Base-by-base conservation (phyloP, 441 rosid genomes). In the Eruca vesicaria region DNA sequence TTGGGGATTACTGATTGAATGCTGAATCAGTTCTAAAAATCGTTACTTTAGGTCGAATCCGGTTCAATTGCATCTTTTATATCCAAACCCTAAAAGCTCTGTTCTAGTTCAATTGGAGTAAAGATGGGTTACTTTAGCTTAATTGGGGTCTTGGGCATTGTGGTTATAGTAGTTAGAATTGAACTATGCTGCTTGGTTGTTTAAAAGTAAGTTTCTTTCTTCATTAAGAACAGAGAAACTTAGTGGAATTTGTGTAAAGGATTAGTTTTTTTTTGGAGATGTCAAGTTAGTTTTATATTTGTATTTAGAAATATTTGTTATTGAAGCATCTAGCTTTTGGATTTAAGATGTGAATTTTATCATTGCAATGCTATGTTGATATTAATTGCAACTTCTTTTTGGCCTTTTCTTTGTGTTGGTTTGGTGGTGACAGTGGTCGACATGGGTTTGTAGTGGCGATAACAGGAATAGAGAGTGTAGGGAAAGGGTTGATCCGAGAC, bases 401-500 rank as follows among this genome's bases (percentile, higher is more conserved):
- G 6, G 6, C 21, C 8, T 36, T 50, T 36, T 11, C 3, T 5
- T 43, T 67, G 20, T 60, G 23, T 60, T 21, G 68, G 14, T 73
- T 55, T 32, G 26, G 55, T 50, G 12, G 50, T n/a, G n/a, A n/a
- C 82, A 93, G 97, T 72, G 95, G 98, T 10, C 82, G 92, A 6
- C 97, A 95, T 73, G 99, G 97, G 55, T 96, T 90, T 78, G 95
- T 93, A 74, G 95, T 93, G 79, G 97, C 97, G 0, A 90, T 91
- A 78, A 96, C 94, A 0, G 94, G 95, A 48, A 90, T 91, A 23
- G 97, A 93, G 62, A 91, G 66, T 64, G 66, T 96, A 21, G 98
- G 99, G 26, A 93, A 91, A 75, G 99, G 99, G 28, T 84, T 91
- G 80, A 93, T 91, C 72, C 84, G 94, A 43, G 98, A 96, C 41